Conservation (phyloP, 2,329 filamentous ascomycete species). For the Emmonsia crescens region DNA sequence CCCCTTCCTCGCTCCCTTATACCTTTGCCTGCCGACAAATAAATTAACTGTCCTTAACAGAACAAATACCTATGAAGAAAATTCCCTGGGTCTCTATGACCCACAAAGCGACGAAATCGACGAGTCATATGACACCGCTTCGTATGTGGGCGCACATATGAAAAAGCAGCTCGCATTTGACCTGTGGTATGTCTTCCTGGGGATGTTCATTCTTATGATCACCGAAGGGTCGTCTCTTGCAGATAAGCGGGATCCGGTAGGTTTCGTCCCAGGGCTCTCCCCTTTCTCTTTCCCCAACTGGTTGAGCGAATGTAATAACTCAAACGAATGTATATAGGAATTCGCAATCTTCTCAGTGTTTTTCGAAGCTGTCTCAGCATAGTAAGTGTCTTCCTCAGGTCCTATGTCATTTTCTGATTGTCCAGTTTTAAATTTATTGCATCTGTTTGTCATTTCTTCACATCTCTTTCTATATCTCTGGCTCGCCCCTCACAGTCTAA, state of each 20-base stretch:
- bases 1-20: background rate
- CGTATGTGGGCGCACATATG: conserved; percentile 43
- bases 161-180: conserved; percentile 53
- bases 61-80: conserved; percentile 58
- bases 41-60: background rate
- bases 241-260: conserved; percentile 14
- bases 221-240: conserved; percentile 37
- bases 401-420: background rate
- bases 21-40: no score
- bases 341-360: conserved; percentile 21
- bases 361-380: conserved; percentile 32
- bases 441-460: background rate
- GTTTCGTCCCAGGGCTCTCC: background rate
- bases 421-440: background rate
- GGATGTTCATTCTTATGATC: conserved; percentile 38
- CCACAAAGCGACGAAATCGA: conserved; percentile 19
- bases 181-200: conserved; percentile 53
- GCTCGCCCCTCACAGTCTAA: background rate
- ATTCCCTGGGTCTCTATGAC: conserved; percentile 47
- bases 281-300: background rate
- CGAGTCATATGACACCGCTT: conserved; percentile 11
- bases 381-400: conserved; percentile 17
- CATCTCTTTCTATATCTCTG: background rate
- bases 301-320: background rate
- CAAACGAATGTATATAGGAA: background rate